A percentile compares a stretch with the other conserved stretches of the same genome.
Evolutionary conservation across 2,329 filamentous ascomycete genomes (phyloP).

Genomic region (Xylariaceae sp.): DNA sequence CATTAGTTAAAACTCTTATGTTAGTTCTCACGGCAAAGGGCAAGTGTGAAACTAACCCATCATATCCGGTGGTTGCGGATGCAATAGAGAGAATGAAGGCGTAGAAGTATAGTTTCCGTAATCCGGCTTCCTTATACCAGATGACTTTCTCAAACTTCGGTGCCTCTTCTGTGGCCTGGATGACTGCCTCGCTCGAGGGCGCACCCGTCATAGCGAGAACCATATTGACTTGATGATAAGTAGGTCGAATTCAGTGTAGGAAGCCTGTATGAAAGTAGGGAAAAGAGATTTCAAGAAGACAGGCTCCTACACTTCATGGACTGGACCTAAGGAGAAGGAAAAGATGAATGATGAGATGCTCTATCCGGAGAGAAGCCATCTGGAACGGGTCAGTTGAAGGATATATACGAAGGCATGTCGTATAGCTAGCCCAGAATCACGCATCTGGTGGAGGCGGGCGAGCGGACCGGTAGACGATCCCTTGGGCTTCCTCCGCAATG

Average conservation of each 20-base stretch:
- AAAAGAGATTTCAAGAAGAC: conserved; percentile 1
- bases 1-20: conserved; percentile 7
- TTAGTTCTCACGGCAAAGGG: background rate
- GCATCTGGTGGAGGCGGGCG: conserved; percentile 23
- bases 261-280: background rate
- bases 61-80: conserved; percentile 53
- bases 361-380: conserved; percentile 2
- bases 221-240: conserved; percentile 15
- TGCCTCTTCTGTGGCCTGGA: conserved; percentile 41
- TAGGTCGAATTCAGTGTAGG: background rate
- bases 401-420: conserved; percentile 25
- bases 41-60: conserved; percentile 39
- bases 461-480: conserved; percentile 29
- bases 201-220: conserved; percentile 16
- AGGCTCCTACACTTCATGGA: background rate
- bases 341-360: conserved; percentile 4
- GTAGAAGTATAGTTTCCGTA: conserved; percentile 52
- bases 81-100: conserved; percentile 47
- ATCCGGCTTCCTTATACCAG: conserved; percentile 51
- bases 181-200: conserved; percentile 16
- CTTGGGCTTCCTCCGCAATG: conserved; percentile 18
- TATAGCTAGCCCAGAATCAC: conserved; percentile 9
- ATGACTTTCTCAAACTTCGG: conserved; percentile 46
- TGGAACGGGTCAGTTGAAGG: conserved; percentile 12
- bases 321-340: background rate